phyloP scores from a whole-genome alignment of 2,329 filamentous ascomycete genomes.

The Ciborinia camelliae region DNA sequence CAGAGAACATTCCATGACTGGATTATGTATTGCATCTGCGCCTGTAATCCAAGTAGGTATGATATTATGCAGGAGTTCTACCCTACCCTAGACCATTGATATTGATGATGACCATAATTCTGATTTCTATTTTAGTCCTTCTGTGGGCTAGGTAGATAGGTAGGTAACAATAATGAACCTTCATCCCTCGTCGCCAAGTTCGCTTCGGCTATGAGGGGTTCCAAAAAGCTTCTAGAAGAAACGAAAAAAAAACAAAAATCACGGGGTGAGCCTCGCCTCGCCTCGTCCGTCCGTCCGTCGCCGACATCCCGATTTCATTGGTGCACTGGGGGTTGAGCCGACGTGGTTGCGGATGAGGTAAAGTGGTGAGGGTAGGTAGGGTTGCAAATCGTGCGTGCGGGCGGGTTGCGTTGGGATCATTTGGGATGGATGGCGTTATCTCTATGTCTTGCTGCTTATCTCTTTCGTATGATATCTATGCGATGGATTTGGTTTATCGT shows the following conservation, averaged over 20 bases:
- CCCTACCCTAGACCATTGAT: background rate
- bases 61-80: no score
- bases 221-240: background rate
- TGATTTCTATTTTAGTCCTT: conserved; percentile 8
- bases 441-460: conserved; percentile 1
- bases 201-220: background rate
- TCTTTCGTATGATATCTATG: background rate
- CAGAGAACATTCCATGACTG: no score
- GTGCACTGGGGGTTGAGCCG: conserved; percentile 11
- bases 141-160: no score
- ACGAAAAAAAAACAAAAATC: no score
- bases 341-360: background rate
- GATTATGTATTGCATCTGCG: no score
- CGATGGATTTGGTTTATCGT: no score
- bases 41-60: background rate
- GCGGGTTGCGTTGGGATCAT: background rate
- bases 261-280: background rate
- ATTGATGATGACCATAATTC: background rate
- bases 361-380: no score
- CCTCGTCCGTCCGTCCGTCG: no score
- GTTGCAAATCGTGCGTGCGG: background rate
- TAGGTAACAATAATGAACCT: no score
- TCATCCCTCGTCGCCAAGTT: no score
- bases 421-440: background rate
- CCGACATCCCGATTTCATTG: background rate